phyloP scores from a whole-genome alignment of 179 eudicot species.

The Pouteria campechiana region DNA sequence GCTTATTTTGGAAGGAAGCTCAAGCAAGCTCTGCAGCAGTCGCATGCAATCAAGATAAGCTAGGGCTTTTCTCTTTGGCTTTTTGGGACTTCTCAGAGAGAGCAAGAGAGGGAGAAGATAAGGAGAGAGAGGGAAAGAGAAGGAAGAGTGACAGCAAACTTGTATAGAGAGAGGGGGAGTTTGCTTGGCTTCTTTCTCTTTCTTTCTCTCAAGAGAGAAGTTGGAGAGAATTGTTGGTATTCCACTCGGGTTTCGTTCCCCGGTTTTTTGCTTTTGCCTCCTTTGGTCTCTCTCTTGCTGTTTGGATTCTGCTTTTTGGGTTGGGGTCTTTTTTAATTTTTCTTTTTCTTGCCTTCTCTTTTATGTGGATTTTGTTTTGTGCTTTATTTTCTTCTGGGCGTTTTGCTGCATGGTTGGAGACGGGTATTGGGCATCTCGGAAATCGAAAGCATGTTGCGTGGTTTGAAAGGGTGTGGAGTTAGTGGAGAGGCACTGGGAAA shows the following conservation, averaged over 20 bases:
- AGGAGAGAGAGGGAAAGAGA: conserved; percentile 30
- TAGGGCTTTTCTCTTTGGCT: background rate
- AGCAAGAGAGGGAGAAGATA: conserved; percentile 24
- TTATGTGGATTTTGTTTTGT: background rate
- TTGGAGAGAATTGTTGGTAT: conserved; percentile 67
- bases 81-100: conserved; percentile 21
- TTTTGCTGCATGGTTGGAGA: background rate
- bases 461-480: background rate
- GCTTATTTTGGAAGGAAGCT: background rate
- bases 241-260: too few relatives aligned
- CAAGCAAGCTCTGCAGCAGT: too few relatives aligned
- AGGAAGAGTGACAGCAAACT: conserved; percentile 12
- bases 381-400: background rate
- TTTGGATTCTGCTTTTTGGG: background rate
- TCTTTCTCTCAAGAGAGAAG: conserved; percentile 27
- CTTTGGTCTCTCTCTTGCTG: conserved; percentile 20
- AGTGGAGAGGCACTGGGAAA: background rate
- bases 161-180: background rate
- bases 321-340: background rate
- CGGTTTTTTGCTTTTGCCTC: conserved; percentile 39
- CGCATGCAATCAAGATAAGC: too few relatives aligned
- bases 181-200: conserved; percentile 33
- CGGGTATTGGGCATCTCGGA: background rate
- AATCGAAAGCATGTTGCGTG: background rate
- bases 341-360: background rate